A percentile compares a stretch with the other conserved stretches of the same genome.
Evolutionary conservation across 73 alveolate genomes (phyloP).

Genomic region (Uronychia binucleata): DNA sequence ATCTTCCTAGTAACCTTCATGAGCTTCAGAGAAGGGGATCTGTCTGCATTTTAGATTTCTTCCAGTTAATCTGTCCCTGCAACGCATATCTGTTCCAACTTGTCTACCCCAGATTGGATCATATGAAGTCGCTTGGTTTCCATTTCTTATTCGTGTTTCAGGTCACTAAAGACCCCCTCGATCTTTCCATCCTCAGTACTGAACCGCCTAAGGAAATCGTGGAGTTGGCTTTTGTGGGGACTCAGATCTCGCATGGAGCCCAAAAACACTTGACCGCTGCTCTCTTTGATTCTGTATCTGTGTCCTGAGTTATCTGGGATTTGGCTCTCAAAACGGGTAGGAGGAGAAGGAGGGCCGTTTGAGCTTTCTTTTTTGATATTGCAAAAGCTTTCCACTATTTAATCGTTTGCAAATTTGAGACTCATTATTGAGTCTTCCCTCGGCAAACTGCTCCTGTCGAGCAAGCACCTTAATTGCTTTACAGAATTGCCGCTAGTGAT

Average conservation of each 20-base stretch:
- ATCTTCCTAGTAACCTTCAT: no score
- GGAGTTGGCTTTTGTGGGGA: background rate
- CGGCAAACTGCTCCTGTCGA: no score
- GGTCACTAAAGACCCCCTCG: constrained; percentile 1
- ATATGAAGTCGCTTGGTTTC: background rate
- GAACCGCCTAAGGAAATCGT: background rate
- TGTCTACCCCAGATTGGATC: background rate
- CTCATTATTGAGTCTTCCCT: no score
- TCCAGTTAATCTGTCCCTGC: background rate
- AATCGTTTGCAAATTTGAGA: no score
- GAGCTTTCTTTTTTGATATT: no score
- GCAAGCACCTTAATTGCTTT: no score
- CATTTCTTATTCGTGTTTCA: background rate
- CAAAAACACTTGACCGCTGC: background rate
- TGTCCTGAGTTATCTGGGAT: no score
- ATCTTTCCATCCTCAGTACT: background rate
- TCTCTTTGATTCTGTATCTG: background rate
- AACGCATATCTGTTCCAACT: background rate
- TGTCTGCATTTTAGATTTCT: background rate
- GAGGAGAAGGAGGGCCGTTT: no score
- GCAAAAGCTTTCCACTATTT: no score
- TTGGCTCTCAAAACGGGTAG: no score
- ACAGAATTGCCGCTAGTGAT: no score
- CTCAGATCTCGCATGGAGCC: background rate
- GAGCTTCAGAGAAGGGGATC: background rate